Evolutionary conservation across 2,329 filamentous ascomycete species (phyloP).

Genomic region (Colletotrichum sp.): DNA sequence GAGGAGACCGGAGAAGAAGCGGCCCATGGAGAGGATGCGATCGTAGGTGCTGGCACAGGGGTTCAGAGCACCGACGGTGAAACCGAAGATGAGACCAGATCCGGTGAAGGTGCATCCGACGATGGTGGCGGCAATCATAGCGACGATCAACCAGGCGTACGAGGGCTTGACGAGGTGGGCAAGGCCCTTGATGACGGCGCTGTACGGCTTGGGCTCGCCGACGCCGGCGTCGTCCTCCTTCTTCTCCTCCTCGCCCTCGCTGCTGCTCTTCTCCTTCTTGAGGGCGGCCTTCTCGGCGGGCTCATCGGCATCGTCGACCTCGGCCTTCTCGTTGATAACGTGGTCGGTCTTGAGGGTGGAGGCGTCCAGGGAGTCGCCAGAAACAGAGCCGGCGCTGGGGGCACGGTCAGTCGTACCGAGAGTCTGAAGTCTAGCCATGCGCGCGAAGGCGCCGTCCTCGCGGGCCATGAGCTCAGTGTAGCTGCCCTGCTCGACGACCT

Average conservation of each 20-base stretch:
- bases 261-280: neutral
- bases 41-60: slow-evolving; percentile 52
- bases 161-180: slow-evolving; percentile 36
- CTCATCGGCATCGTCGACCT: neutral
- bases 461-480: slow-evolving; percentile 63
- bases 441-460: slow-evolving; percentile 36
- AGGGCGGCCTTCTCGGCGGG: neutral
- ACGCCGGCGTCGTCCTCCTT: slow-evolving; percentile 8
- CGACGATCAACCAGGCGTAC: slow-evolving; percentile 43
- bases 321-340: neutral
- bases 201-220: slow-evolving; percentile 22
- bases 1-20: slow-evolving; percentile 62
- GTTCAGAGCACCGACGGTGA: slow-evolving; percentile 62
- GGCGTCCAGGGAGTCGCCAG: slow-evolving; percentile 20
- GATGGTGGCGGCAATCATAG: slow-evolving; percentile 54
- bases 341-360: slow-evolving; percentile 20
- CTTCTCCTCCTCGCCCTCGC: neutral
- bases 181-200: slow-evolving; percentile 22
- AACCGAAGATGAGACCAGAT: slow-evolving; percentile 64
- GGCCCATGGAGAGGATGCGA: slow-evolving; percentile 53
- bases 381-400: slow-evolving; percentile 16
- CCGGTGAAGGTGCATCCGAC: slow-evolving; percentile 64
- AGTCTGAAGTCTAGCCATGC: slow-evolving; percentile 28
- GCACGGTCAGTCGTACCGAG: slow-evolving; percentile 19
- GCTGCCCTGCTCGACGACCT: slow-evolving; percentile 67